These are phyloP conservation scores for Erysiphe pulchra DNA, from an alignment of 2,329 filamentous ascomycete species.

Conservation along the genomic window DNA sequence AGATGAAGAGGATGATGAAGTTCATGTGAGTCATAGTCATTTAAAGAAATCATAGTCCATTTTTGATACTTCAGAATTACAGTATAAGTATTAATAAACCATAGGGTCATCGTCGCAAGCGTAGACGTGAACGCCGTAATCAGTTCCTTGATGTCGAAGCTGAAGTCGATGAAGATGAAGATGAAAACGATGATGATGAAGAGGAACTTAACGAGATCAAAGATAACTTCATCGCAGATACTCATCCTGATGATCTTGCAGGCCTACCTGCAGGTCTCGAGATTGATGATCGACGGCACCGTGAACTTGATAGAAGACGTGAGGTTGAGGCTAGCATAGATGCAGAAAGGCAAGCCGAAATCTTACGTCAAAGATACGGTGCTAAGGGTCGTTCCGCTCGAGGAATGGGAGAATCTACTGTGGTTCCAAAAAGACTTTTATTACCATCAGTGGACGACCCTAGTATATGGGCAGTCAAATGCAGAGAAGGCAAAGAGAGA, in stretches of 20 bases:
- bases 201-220: conserved; percentile 57
- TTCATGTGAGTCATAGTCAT: not conserved
- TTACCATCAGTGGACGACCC: conserved; percentile 88
- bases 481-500: conserved; percentile 83
- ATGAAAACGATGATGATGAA: conserved; percentile 69
- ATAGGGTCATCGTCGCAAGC: conserved; percentile 52
- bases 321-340: conserved; percentile 74
- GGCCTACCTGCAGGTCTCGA: conserved; percentile 49
- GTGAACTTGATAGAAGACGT: conserved; percentile 78
- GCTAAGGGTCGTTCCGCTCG: conserved; percentile 47
- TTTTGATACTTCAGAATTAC: conserved; percentile 6
- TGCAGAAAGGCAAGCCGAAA: conserved; percentile 76
- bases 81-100: not conserved
- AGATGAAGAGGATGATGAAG: conserved; percentile 19
- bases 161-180: conserved; percentile 84
- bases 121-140: conserved; percentile 46
- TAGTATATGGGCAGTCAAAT: conserved; percentile 81
- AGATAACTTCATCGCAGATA: conserved; percentile 67
- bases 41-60: conserved; percentile 7
- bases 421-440: conserved; percentile 64
- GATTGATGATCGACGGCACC: conserved; percentile 74
- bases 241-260: conserved; percentile 70
- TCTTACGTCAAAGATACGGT: conserved; percentile 69
- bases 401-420: conserved; percentile 39
- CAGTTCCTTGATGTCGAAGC: conserved; percentile 95